phyloP scores from a whole-genome alignment of 139 green algal species.

The Chlorella ohadii region DNA sequence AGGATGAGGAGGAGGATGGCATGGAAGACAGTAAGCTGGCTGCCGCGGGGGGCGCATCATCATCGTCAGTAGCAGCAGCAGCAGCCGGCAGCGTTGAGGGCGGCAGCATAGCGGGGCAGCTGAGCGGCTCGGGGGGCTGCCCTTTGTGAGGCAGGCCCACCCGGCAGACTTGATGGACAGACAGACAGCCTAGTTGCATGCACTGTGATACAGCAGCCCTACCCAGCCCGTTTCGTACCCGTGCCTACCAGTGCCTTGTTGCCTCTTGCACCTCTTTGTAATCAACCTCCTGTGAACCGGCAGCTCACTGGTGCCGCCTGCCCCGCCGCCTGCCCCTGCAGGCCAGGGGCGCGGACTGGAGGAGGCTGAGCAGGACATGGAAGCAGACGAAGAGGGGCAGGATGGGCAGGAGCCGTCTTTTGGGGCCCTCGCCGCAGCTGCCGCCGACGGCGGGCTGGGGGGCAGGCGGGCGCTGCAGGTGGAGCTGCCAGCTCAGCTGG shows the following conservation, averaged over 20 bases:
- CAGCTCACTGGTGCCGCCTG: background rate
- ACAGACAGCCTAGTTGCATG: too few species aligned
- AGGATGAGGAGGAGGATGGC: conserved; percentile 7
- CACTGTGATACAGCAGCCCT: too few species aligned
- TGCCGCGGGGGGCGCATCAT: background rate
- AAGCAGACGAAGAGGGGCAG: background rate
- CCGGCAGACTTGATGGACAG: too few species aligned
- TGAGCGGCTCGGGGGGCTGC: too few species aligned
- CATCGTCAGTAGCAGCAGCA: too few species aligned
- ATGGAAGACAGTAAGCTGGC: conserved; percentile 40
- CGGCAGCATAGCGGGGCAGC: too few species aligned
- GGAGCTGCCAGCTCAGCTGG: conserved; percentile 64
- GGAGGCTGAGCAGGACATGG: background rate
- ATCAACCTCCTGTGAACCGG: background rate
- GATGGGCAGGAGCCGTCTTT: conserved; percentile 16
- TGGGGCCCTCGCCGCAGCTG: background rate
- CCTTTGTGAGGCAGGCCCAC: too few species aligned
- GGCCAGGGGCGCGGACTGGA: conserved; percentile 2
- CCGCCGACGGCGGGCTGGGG: conserved; percentile 8
- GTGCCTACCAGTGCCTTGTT: background rate
- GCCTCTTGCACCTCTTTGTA: background rate
- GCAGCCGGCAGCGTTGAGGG: too few species aligned
- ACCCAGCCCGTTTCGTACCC: background rate
- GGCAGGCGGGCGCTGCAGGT: conserved; percentile 55
- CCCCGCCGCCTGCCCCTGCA: background rate